These are phyloP conservation scores for Ceratobasidium sp. DNA, from an alignment of 1,284 basidiomycete genomes.

Conservation along the genomic window DNA sequence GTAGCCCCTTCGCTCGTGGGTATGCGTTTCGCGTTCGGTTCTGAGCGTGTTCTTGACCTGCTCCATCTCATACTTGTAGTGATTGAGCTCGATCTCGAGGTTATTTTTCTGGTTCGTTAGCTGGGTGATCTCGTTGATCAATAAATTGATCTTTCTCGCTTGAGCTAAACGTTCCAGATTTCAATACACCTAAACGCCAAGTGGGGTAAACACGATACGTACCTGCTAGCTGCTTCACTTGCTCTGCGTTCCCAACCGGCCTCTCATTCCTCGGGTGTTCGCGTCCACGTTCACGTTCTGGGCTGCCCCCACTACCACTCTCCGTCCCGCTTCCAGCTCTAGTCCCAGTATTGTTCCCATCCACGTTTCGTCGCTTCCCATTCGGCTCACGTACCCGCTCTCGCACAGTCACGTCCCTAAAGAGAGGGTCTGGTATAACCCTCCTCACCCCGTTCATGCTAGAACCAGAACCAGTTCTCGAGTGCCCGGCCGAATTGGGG, in stretches of 20 bases:
- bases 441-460: no score
- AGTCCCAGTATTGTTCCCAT: neutral
- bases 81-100: no score
- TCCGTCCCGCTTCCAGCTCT: neutral
- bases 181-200: no score
- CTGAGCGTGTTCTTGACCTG: neutral
- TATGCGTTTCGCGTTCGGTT: conserved; percentile 1
- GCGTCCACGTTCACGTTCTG: no score
- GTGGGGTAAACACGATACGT: neutral
- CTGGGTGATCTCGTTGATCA: neutral
- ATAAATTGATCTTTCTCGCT: neutral
- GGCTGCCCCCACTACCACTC: no score
- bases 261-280: no score
- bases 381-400: neutral
- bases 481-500: no score
- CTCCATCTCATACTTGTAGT: no score
- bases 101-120: neutral
- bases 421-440: no score
- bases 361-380: neutral
- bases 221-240: conserved; percentile 1
- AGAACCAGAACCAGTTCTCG: no score
- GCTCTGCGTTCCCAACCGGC: no score
- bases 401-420: no score
- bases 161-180: neutral
- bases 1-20: neutral